Base-by-base conservation (phyloP, 78 protist species). In the Mastigamoeba balamuthi region DNA sequence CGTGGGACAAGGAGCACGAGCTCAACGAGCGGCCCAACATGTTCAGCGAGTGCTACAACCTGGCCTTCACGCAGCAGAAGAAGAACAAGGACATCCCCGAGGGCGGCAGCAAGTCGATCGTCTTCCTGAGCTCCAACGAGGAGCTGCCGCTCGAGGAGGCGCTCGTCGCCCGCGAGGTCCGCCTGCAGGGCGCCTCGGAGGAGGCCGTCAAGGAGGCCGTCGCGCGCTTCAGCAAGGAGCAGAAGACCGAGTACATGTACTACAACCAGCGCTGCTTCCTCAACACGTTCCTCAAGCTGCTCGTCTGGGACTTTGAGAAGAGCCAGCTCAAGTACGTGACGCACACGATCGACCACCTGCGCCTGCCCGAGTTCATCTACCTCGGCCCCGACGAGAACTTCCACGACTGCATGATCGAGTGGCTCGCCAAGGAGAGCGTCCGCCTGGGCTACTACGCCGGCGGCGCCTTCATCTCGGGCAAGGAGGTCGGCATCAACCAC, bases 21-120 rank as follows among this genome's bases (percentile, higher is more conserved):
- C 43, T 66, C 42, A 70, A 70, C 40, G 87, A 85, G 75, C 9
- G 75, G 2, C 17, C 58, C 58, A 48, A 48, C 58, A 79, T 85
- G 23, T 91, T 92, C n/a, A 80, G 69, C 37, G 96, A 92, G 77
- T 77, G 75, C 73, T 87, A 87, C 91, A 85, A 88, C 80, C 86
- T 92, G 5, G 96, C 95, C 1, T 58, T 41, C 40, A 89, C 95
- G n/a, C 95, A 92, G 76, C 88, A 86, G 66, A 82, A 75, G 38
- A 92, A 92, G 84, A 92, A 91, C 84, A 91, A 92, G 81, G 96
- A 92, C 76, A 91, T 92, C 36, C 93, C 96, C 23, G 96, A 92
- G 82, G 92, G 93, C 40, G 96, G 96, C 37, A 63, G 83, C 37
- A 92, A 92, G 87, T 93, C 91, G 17, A 85, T 85, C 2, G 52